Evolutionary conservation across 2,329 filamentous ascomycete species (phyloP), one percentile per base, ranked within the genome.

Genomic region (Aureobasidium sp.): DNA sequence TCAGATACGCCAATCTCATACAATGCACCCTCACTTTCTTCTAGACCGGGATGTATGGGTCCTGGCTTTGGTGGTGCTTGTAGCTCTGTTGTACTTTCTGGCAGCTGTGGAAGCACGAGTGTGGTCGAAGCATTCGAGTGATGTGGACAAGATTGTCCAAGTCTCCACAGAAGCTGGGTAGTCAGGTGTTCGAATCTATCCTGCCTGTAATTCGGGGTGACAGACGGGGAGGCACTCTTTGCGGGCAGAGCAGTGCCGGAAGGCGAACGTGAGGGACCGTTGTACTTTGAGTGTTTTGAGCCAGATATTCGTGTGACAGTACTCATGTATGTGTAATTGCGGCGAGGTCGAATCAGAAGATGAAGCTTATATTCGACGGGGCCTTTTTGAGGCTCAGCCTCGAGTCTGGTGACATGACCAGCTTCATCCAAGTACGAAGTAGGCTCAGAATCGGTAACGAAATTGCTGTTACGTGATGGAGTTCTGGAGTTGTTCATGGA

Each of bases 1-100:
- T 99, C 94, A 31, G 92, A 89, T 11, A 99, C 91, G 0, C 94
- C 94, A 72, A 99, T 96, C 73, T 99, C 93, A 68, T 99, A 99
- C 54, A 97, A 75, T 0, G 94, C 94, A 5, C 94, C 94, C 67
- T 90, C 88, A 17, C 91, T 97, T 72, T 96, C 92, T 71, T 97
- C 93, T 9, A 99, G 78, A 0, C 94, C 91, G 2, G 92, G 82
- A 14, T 85, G 74, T 35, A 86, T 75, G 54, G 79, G 81, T 45
- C 78, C 77, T 8, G 82, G 81, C 66, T 80, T 79, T 27, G 77
- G 76, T 37, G 79, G 79, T 15, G 77, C 74, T 27, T 78, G 85
- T 7, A 91, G 78, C 44, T 88, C 77, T 64, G 85, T 84, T 8
- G 78, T 72, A 9, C 81, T 79, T 59, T 92, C 85, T 0, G 90